Evolutionary conservation across 169 alveolate species (phyloP).

Genomic region (Miamiensis avidus): DNA sequence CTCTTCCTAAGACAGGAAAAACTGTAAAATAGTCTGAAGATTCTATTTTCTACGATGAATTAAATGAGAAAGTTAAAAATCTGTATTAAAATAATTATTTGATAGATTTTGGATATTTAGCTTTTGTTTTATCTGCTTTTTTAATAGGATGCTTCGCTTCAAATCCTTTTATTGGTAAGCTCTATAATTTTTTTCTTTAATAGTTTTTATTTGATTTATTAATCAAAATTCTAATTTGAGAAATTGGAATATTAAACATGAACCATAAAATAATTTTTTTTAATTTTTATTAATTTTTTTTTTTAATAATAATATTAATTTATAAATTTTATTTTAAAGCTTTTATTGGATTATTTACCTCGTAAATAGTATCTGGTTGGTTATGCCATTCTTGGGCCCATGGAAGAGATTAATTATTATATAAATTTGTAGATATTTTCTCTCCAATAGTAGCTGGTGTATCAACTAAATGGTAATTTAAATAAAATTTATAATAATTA

Average conservation of each 20-base stretch:
- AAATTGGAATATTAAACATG: no score
- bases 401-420: conserved; percentile 34
- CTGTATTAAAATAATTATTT: conserved; percentile 34
- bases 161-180: conserved; percentile 22
- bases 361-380: conserved; percentile 35
- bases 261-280: no score
- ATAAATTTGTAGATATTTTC: conserved; percentile 22
- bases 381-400: conserved; percentile 41
- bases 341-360: not conserved
- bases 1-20: conserved; percentile 14
- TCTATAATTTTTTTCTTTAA: no score
- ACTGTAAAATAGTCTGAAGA: conserved; percentile 16
- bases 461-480: conserved; percentile 20
- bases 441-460: conserved; percentile 39
- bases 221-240: no score
- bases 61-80: conserved; percentile 32
- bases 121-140: conserved; percentile 17
- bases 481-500: no score
- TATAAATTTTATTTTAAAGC: conserved; percentile 8
- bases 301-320: no score
- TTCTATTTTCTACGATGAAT: conserved; percentile 7
- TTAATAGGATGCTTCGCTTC: conserved; percentile 30
- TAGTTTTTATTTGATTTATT: no score
- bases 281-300: no score
- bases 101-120: conserved; percentile 13